Percentiles rank a stretch among this genome's conserved stretches.
Evolutionary conservation across 2,329 filamentous ascomycete genomes (phyloP).

Genomic region (Colletotrichum eremochloae): DNA sequence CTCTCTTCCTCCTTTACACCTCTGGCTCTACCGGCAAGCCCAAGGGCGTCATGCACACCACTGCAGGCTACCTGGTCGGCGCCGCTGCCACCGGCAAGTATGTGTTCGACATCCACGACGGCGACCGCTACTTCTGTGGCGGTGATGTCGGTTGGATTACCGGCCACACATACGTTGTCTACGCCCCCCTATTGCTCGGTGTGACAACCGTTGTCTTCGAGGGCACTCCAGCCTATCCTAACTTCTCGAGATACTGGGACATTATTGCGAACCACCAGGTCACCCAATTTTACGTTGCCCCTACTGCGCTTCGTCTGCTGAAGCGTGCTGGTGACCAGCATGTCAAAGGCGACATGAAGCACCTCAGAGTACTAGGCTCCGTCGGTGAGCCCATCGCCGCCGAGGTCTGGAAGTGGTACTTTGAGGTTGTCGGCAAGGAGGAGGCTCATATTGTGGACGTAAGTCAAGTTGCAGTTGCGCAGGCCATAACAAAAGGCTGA

Average conservation of each 20-base stretch:
- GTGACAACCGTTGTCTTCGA: slow-evolving; percentile 97
- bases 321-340: slow-evolving; percentile 97
- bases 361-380: slow-evolving; percentile 89
- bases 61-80: slow-evolving; percentile 92
- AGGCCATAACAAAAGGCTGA: not conserved
- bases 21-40: slow-evolving; percentile 98
- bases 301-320: slow-evolving; percentile 90
- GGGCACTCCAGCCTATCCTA: slow-evolving; percentile 95
- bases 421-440: slow-evolving; percentile 92
- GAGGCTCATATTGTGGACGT: slow-evolving; percentile 95
- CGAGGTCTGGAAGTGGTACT: slow-evolving; percentile 99
- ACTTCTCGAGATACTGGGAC: slow-evolving; percentile 99
- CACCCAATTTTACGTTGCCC: slow-evolving; percentile 98
- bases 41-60: slow-evolving; percentile 99
- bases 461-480: slow-evolving; percentile 58
- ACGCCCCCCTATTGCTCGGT: slow-evolving; percentile 92
- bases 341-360: slow-evolving; percentile 89
- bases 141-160: slow-evolving; percentile 99
- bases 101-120: slow-evolving; percentile 96
- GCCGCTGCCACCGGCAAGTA: slow-evolving; percentile 97
- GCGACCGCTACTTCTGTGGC: slow-evolving; percentile 96
- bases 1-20: slow-evolving; percentile 97
- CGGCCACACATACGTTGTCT: slow-evolving; percentile 98
- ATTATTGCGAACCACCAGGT: slow-evolving; percentile 96
- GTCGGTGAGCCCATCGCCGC: slow-evolving; percentile 98